phyloP scores from a whole-genome alignment of 208 protist species.

The Trypanosoma mega region DNA sequence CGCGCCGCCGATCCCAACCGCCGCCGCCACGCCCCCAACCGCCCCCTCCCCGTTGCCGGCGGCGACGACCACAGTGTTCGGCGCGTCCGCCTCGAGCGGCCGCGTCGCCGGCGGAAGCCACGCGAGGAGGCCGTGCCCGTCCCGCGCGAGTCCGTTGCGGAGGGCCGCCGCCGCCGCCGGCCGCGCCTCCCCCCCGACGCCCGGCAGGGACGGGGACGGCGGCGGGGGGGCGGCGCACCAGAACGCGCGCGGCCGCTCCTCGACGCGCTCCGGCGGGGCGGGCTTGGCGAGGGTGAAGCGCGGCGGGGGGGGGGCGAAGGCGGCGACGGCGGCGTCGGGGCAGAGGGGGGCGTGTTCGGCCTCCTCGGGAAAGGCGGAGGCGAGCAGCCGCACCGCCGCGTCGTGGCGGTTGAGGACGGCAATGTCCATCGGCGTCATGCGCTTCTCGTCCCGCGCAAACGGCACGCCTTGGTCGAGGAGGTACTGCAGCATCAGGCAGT shows the following conservation, averaged over 20 bases:
- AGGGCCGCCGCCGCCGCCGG: slow-evolving; percentile 1
- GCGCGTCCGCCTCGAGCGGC: slow-evolving; percentile 21
- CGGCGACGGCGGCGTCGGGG: slow-evolving; percentile 47
- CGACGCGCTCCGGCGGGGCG: slow-evolving; percentile 25
- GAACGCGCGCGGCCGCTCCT: slow-evolving; percentile 24
- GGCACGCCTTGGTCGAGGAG: slow-evolving; percentile 50
- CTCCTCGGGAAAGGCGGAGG: slow-evolving; percentile 30
- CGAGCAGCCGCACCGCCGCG: slow-evolving; percentile 24
- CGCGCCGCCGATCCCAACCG: slow-evolving; percentile 27
- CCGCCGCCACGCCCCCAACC: slow-evolving; percentile 28
- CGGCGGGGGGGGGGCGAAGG: slow-evolving; percentile 60
- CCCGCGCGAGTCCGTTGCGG: slow-evolving; percentile 8
- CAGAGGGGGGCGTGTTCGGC: slow-evolving; percentile 21
- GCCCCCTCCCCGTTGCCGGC: slow-evolving; percentile 29
- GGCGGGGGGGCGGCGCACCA: slow-evolving; percentile 19
- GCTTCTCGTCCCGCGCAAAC: slow-evolving; percentile 58
- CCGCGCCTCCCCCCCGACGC: slow-evolving; percentile 3
- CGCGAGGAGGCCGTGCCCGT: slow-evolving; percentile 16
- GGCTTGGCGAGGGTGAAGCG: slow-evolving; percentile 76
- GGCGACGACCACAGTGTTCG: slow-evolving; percentile 21
- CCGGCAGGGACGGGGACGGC: slow-evolving; percentile 5
- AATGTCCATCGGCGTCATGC: slow-evolving; percentile 76
- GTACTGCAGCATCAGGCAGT: slow-evolving; percentile 40
- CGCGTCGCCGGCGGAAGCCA: slow-evolving; percentile 25
- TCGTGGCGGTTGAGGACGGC: slow-evolving; percentile 53